Evolutionary conservation across 768 basidiomycete genomes (phyloP).

Genomic region (Leccinum obscurum): DNA sequence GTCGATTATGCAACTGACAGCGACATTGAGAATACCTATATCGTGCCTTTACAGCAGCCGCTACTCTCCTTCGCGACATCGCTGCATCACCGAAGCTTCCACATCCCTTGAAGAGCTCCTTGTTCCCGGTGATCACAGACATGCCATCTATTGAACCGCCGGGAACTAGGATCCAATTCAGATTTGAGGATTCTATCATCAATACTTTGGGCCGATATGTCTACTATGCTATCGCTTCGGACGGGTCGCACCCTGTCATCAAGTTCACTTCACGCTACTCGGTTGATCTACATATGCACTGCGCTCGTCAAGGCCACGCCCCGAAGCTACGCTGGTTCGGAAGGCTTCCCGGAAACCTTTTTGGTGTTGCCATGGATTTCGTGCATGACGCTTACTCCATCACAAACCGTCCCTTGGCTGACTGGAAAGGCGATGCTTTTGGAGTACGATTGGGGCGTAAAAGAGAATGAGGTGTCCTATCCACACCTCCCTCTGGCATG

Average conservation of each 20-base stretch:
- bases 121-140: too few relatives aligned
- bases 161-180: not conserved
- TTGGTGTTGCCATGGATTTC: not conserved
- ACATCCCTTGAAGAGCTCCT: not conserved
- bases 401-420: too few relatives aligned
- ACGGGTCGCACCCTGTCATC: not conserved
- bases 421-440: not conserved
- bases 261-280: too few relatives aligned
- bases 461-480: not conserved
- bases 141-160: not conserved
- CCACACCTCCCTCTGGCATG: not conserved
- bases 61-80: not conserved
- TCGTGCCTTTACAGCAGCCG: not conserved
- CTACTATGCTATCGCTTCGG: not conserved
- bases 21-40: not conserved
- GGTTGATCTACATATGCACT: not conserved
- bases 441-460: not conserved
- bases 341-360: not conserved
- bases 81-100: not conserved
- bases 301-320: not conserved
- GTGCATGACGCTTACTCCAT: not conserved
- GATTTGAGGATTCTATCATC: not conserved
- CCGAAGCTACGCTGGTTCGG: not conserved
- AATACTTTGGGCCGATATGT: not conserved
- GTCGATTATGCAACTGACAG: not conserved